Conservation (phyloP, 495 filamentous ascomycete genomes). For the Lepidopterella palustris region DNA sequence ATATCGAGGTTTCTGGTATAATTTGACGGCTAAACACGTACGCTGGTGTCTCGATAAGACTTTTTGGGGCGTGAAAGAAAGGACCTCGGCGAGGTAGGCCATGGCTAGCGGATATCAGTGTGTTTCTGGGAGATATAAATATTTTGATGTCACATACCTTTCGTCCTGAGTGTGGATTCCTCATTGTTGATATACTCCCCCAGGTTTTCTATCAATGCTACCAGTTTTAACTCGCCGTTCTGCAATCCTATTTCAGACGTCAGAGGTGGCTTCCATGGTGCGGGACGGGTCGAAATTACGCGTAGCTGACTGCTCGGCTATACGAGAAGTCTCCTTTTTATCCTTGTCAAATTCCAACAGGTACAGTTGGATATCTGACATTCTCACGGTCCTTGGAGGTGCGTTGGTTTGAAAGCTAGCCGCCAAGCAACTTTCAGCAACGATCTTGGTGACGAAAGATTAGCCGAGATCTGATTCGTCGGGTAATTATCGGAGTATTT, state of each 20-base stretch:
- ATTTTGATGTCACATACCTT: slow-evolving; percentile 31
- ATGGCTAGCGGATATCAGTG: slow-evolving; percentile 40
- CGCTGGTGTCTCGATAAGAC: slow-evolving; percentile 62
- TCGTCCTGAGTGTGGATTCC: slow-evolving; percentile 55
- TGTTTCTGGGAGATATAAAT: neutral
- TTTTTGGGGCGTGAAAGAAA: slow-evolving; percentile 50
- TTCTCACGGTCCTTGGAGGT: slow-evolving; percentile 21
- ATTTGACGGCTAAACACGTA: slow-evolving; percentile 16
- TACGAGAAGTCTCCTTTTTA: slow-evolving; percentile 52
- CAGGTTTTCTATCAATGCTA: slow-evolving; percentile 61
- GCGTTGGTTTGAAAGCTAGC: neutral
- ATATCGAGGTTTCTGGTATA: neutral
- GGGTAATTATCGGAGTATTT: neutral
- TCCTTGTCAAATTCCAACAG: slow-evolving; percentile 59
- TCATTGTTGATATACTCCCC: slow-evolving; percentile 68
- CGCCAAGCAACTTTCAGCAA: neutral
- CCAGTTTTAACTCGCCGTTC: slow-evolving; percentile 54
- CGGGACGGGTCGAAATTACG: slow-evolving; percentile 35
- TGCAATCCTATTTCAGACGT: slow-evolving; percentile 47
- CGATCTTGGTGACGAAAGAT: slow-evolving; percentile 4
- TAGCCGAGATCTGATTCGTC: slow-evolving; percentile 3
- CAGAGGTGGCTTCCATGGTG: slow-evolving; percentile 10
- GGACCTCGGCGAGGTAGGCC: slow-evolving; percentile 60
- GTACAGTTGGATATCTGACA: slow-evolving; percentile 60
- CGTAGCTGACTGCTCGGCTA: slow-evolving; percentile 53